phyloP scores from a whole-genome alignment of 495 filamentous ascomycete genomes.

The Podospora fimiseda region DNA sequence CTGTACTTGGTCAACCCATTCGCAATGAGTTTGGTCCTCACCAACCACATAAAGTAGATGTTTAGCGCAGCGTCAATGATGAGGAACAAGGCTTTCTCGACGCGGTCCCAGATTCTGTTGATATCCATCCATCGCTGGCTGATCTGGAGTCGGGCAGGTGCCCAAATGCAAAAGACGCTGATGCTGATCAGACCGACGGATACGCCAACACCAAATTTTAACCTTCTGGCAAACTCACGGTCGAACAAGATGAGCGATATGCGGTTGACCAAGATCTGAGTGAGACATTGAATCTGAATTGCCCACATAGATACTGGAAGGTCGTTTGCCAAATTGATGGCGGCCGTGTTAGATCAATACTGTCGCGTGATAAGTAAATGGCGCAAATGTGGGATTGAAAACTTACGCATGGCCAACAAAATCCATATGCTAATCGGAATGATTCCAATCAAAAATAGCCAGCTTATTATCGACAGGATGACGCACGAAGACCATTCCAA shows the following conservation, averaged over 20 bases:
- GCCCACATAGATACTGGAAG: conserved; percentile 26
- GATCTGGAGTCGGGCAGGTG: conserved; percentile 39
- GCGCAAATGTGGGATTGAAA: no score
- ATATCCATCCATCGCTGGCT: conserved; percentile 21
- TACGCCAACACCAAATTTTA: conserved; percentile 33
- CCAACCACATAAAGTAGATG: conserved; percentile 41
- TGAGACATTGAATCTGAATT: conserved; percentile 36
- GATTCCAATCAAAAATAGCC: conserved; percentile 19
- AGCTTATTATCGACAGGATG: conserved; percentile 16
- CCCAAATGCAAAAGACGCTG: conserved; percentile 46
- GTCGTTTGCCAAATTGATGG: not conserved
- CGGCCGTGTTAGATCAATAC: not conserved
- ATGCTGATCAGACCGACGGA: conserved; percentile 41
- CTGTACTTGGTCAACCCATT: conserved; percentile 46
- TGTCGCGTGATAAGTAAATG: no score
- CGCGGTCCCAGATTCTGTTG: conserved; percentile 47
- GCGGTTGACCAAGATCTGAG: conserved; percentile 47
- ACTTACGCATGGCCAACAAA: not conserved
- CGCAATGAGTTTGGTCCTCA: conserved; percentile 39
- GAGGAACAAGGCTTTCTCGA: conserved; percentile 43
- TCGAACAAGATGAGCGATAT: conserved; percentile 36
- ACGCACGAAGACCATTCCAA: conserved; percentile 14
- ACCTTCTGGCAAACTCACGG: conserved; percentile 17
- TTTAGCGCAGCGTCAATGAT: conserved; percentile 43
- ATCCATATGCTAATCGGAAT: conserved; percentile 14